Conservation (phyloP, 495 filamentous ascomycete genomes). For the Xylaria intraflava region DNA sequence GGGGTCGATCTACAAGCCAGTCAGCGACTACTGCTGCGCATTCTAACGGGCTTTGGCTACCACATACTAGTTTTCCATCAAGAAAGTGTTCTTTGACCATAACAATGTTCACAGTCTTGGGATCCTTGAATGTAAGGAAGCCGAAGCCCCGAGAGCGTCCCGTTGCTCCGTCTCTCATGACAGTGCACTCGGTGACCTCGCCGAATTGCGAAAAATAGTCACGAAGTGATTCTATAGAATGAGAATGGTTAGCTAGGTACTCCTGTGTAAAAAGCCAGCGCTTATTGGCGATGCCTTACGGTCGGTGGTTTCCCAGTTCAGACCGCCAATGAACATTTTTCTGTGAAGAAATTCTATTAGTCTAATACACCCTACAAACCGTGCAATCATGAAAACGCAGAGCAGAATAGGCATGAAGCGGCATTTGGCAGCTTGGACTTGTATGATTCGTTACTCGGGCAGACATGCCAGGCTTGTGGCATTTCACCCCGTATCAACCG, state of each 20-base stretch:
- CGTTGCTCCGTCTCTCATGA: constrained; percentile 93
- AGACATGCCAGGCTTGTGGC: constrained; percentile 13
- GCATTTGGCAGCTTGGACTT: constrained; percentile 3
- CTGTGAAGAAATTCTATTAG: constrained; percentile 45
- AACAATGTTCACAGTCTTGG: constrained; percentile 94
- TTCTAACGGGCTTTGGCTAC: neutral
- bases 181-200: constrained; percentile 94
- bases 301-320: constrained; percentile 99
- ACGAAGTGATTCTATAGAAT: constrained; percentile 76
- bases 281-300: constrained; percentile 52
- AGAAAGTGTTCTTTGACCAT: constrained; percentile 99
- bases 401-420: neutral
- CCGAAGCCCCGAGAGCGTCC: constrained; percentile 94
- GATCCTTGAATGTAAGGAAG: constrained; percentile 95
- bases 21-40: neutral
- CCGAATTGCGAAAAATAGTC: constrained; percentile 98
- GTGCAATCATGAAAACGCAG: neutral
- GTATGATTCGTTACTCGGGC: constrained; percentile 8
- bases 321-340: constrained; percentile 98
- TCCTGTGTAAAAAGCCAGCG: neutral
- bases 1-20: constrained; percentile 70
- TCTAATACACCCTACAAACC: constrained; percentile 9
- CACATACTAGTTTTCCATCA: constrained; percentile 93
- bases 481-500: neutral
- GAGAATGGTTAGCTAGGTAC: constrained; percentile 8